These are phyloP conservation scores for Penicillium parvum DNA, from an alignment of 495 filamentous ascomycete species.

Conservation along the genomic window DNA sequence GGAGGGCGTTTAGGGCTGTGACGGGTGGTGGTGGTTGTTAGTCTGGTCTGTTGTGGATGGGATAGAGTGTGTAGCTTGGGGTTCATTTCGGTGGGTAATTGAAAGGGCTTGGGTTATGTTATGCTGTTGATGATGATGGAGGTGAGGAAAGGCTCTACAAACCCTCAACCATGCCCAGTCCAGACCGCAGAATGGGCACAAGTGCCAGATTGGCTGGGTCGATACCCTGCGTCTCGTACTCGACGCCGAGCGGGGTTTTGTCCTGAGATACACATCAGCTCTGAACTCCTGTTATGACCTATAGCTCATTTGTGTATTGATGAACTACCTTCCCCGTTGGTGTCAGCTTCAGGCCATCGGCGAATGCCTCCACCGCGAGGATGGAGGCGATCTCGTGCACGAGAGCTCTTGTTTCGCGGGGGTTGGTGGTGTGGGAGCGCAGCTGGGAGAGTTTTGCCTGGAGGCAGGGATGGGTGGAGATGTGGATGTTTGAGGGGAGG, in stretches of 20 bases:
- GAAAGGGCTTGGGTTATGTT: neutral
- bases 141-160: neutral
- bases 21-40: slow-evolving; percentile 2
- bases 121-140: neutral
- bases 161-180: slow-evolving; percentile 85
- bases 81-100: neutral
- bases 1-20: slow-evolving; percentile 72
- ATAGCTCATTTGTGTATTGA: too few species aligned
- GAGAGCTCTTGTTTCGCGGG: slow-evolving; percentile 73
- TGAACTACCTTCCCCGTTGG: slow-evolving; percentile 34
- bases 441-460: slow-evolving; percentile 86
- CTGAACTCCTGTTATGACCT: too few species aligned
- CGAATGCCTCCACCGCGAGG: slow-evolving; percentile 76
- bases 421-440: slow-evolving; percentile 62
- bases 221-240: slow-evolving; percentile 59
- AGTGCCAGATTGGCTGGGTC: slow-evolving; percentile 65
- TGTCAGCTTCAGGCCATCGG: slow-evolving; percentile 50
- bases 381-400: slow-evolving; percentile 84
- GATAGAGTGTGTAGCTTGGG: neutral
- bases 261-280: too few species aligned
- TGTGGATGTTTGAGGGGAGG: slow-evolving; percentile 53
- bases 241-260: slow-evolving; percentile 66
- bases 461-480: slow-evolving; percentile 83
- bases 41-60: slow-evolving; percentile 1
- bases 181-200: slow-evolving; percentile 89